Evolutionary conservation across 768 basidiomycete genomes (phyloP), one percentile per base, ranked within the genome.

Genomic region (Mycena metata): DNA sequence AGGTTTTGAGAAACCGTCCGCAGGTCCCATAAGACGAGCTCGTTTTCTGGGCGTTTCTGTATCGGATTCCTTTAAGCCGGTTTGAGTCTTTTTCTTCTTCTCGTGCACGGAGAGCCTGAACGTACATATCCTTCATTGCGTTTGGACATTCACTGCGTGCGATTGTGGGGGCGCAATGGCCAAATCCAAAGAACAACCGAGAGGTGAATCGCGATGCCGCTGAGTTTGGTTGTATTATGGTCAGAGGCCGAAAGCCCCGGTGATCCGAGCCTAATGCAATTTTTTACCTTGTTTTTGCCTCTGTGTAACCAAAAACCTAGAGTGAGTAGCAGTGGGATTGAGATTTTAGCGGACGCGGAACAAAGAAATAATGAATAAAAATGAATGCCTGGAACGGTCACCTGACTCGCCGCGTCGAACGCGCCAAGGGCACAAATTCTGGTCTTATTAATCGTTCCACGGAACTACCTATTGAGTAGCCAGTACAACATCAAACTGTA

Each of bases 1-100:
- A 7, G 63, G 33, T 23, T 63, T 72, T 2, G 63, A 58, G 26
- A 72, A 72, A 17, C 70, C 70, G 50, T 72, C 70, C 16, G 70
- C 60, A 17, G 46, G 49, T n/a, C 33, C 50, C 67, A 72, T 68
- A 26, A 72, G 60, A 33, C 67, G 66, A 24, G 62, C 36, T 39
- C 60, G 43, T 57, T 72, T 72, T 33, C 30, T 54, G 19, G 68
- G 68, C n/a, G 56, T 61, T 33, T 55, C 51, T 13, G 47, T n/a
- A 54, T 71, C 59, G 5, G 57, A 61, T 30, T 50, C 52, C 64
- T 69, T 39, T 30, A n/a, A 47, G 36, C 9, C 6, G 13, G 6
- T 59, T n/a, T 60, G 55, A 39, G 24, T 36, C 30, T n/a, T 30
- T n/a, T 30, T 30, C 3, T 4, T 23, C 8, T 39, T 5, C 23